Percentiles rank a stretch among this genome's conserved stretches.
Evolutionary conservation across 164 flowering plant genomes (phyloP).

Genomic region (Magnolia sinica): DNA sequence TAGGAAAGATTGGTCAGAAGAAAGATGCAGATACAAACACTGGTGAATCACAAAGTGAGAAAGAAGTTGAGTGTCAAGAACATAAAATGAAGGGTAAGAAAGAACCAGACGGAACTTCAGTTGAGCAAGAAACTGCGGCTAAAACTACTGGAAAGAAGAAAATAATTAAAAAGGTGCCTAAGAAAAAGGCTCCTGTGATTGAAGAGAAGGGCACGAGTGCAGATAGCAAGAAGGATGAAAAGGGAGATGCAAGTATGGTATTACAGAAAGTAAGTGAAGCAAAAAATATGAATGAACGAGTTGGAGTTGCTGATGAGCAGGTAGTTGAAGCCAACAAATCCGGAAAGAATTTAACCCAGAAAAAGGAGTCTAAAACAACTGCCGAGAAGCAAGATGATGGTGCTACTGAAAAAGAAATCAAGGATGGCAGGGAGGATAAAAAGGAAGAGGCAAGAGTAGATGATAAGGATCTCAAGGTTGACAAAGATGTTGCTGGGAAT

Average conservation of each 20-base stretch:
- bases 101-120: slow-evolving; percentile 29
- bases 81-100: slow-evolving; percentile 29
- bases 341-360: slow-evolving; percentile 24
- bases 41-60: slow-evolving; percentile 21
- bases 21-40: slow-evolving; percentile 9
- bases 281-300: slow-evolving; percentile 18
- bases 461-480: slow-evolving; percentile 8
- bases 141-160: slow-evolving; percentile 56
- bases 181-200: slow-evolving; percentile 35
- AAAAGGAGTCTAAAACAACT: slow-evolving; percentile 15
- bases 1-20: slow-evolving; percentile 16
- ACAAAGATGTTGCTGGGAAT: slow-evolving; percentile 24
- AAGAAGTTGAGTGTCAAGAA: slow-evolving; percentile 25
- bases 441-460: slow-evolving; percentile 22
- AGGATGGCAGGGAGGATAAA: slow-evolving; percentile 21
- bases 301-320: slow-evolving; percentile 20
- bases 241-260: slow-evolving; percentile 21
- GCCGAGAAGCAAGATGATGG: slow-evolving; percentile 26
- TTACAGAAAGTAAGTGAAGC: slow-evolving; percentile 19
- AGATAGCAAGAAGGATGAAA: slow-evolving; percentile 24
- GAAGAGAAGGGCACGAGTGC: slow-evolving; percentile 20
- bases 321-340: slow-evolving; percentile 19
- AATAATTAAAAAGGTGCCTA: slow-evolving; percentile 45
- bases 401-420: slow-evolving; percentile 27
- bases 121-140: slow-evolving; percentile 25